These are phyloP conservation scores for Botryosphaeria dothidea DNA, from an alignment of 2,329 filamentous ascomycete genomes.

Conservation along the genomic window DNA sequence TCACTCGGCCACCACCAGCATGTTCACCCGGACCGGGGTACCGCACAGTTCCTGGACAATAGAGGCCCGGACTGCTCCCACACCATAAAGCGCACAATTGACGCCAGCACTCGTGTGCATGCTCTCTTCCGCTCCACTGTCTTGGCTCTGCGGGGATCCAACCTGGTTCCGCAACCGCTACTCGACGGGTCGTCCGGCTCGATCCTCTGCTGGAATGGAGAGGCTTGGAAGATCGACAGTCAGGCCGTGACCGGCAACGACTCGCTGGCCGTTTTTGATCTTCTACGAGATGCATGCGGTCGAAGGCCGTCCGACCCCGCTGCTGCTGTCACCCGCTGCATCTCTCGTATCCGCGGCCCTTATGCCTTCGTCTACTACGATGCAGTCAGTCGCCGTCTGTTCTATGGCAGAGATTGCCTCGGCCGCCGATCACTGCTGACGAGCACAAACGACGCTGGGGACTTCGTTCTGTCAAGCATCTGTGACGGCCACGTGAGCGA, in stretches of 20 bases:
- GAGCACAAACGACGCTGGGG: slow-evolving; percentile 49
- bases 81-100: slow-evolving; percentile 24
- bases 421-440: slow-evolving; percentile 79
- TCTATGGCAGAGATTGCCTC: slow-evolving; percentile 83
- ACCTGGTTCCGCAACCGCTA: slow-evolving; percentile 73
- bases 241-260: slow-evolving; percentile 72
- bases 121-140: slow-evolving; percentile 80
- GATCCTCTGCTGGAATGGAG: slow-evolving; percentile 93
- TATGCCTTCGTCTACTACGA: slow-evolving; percentile 90
- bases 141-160: slow-evolving; percentile 79
- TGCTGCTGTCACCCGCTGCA: slow-evolving; percentile 24
- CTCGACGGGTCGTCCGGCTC: slow-evolving; percentile 58
- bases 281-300: slow-evolving; percentile 48
- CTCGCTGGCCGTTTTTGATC: slow-evolving; percentile 66
- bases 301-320: background rate
- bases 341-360: slow-evolving; percentile 59
- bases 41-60: slow-evolving; percentile 31
- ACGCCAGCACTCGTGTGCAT: slow-evolving; percentile 29
- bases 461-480: slow-evolving; percentile 70
- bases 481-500: slow-evolving; percentile 49
- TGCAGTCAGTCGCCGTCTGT: slow-evolving; percentile 60
- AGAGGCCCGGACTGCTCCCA: slow-evolving; percentile 35
- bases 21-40: slow-evolving; percentile 28
- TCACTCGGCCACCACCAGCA: slow-evolving; percentile 41
- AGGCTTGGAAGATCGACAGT: slow-evolving; percentile 77